Base-by-base conservation (phyloP, 768 basidiomycete species). In the Hydnomerulius pinastri region DNA sequence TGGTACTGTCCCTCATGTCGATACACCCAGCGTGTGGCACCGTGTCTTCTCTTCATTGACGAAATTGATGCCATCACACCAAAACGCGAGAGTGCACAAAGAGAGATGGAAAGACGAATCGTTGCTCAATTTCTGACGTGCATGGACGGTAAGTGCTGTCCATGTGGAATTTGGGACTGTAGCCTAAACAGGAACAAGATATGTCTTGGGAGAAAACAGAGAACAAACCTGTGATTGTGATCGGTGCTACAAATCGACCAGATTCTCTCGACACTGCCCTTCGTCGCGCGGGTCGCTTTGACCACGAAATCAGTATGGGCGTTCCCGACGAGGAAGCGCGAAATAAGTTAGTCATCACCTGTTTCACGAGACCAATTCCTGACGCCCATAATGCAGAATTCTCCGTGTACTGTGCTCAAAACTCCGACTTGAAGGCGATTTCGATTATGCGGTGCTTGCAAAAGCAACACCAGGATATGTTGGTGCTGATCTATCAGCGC, bases 61-160 rank as follows among this genome's bases (percentile, higher is more conserved):
- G 97, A 98, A 66, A 97, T 98, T 17, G 95, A 98, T 62, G 92
- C 95, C 6, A 95, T 99, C 54, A 98, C 95, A 0, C 94, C 94
- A 0, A 99, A 98, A 72, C 77, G 97, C 52, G 97, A 99, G 71
- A 98, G 90, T 59, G 96, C 97, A 0, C 97, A 99, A 62, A 77
- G 96, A 49, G 97, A 98, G 71, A 98, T 98, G 97, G 97, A 98
- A 63, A 73, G 95, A 38, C 80, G 97, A 11, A 98, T 99, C 43
- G 96, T 99, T 9, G 96, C 96, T 0, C 97, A 99, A 66, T 90
- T 99, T 56, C 70, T 98, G 48, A 98, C 96, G 0, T 98, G 96
- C 73, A 97, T 99, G 92, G 97, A 99, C 67, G 96, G 96, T 97
- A 59, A 36, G 82, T 63, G 11, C 32, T 27, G 5, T n/a, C 6